Percentiles rank a stretch among this genome's conserved stretches.
Evolutionary conservation across 2,329 filamentous ascomycete genomes (phyloP).

Genomic region (Sclerotinia spermophila): DNA sequence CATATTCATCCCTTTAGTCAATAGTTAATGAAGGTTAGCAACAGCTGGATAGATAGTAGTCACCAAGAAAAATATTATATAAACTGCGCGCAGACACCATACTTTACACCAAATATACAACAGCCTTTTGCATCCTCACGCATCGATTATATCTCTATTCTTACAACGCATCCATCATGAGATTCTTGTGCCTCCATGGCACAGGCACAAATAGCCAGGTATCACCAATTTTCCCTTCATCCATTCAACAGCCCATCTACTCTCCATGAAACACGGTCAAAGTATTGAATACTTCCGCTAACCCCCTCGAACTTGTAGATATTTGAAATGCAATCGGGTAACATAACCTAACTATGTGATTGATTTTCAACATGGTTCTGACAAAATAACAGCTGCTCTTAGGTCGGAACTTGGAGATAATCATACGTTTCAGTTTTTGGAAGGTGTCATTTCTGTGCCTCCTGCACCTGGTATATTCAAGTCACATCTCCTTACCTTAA

Average conservation of each 20-base stretch:
- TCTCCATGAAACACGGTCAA: not conserved
- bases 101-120: not conserved
- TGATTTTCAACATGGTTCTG: not conserved
- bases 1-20: not conserved
- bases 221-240: not conserved
- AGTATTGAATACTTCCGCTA: not conserved
- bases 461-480: not conserved
- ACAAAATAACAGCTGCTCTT: not conserved
- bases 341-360: not conserved
- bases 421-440: conserved; percentile 1
- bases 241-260: not conserved
- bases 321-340: conserved; percentile 6
- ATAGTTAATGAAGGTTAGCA: not conserved
- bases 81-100: not conserved
- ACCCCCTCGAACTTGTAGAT: not conserved
- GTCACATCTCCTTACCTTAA: not conserved
- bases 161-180: not conserved
- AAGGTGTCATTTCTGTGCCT: not conserved
- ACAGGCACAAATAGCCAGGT: not conserved
- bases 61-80: not conserved
- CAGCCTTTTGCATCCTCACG: not conserved
- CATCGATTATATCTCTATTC: not conserved
- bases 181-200: conserved; percentile 11
- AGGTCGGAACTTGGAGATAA: not conserved
- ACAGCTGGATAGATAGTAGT: not conserved